phyloP scores from a whole-genome alignment of 1,284 basidiomycete species.

The Trichosporon sp. region DNA sequence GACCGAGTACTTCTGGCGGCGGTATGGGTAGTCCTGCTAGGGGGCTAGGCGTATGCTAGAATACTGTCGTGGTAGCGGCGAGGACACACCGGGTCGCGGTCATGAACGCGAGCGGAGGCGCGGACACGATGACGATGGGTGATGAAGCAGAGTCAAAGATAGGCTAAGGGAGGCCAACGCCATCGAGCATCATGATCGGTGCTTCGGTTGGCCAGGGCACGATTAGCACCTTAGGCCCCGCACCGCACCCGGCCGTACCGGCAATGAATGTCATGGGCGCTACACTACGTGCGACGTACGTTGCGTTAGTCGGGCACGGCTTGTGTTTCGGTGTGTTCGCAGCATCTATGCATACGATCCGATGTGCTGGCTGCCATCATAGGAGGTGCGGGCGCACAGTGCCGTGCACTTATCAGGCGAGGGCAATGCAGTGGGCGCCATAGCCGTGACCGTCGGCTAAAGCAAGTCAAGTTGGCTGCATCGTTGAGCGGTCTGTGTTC shows the following conservation, averaged over 20 bases:
- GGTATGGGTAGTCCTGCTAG: neutral
- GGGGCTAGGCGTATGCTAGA: neutral
- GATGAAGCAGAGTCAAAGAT: neutral
- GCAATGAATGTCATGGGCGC: neutral
- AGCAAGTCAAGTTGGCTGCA: neutral
- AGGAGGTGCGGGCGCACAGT: too few species aligned
- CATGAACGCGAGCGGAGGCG: neutral
- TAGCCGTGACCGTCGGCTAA: neutral
- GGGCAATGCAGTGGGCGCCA: neutral
- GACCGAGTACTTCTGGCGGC: neutral
- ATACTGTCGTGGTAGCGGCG: neutral
- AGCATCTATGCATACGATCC: neutral
- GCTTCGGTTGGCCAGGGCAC: neutral
- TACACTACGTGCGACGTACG: neutral
- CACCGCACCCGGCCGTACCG: neutral
- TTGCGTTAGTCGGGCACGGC: neutral
- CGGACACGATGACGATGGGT: neutral
- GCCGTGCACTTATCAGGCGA: too few species aligned
- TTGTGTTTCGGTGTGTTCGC: neutral
- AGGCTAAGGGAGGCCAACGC: neutral
- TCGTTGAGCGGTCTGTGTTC: neutral
- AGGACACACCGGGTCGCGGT: neutral
- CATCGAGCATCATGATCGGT: neutral
- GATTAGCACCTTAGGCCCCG: neutral
- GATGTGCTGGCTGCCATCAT: too few species aligned